Evolutionary conservation across 2,329 filamentous ascomycete genomes (phyloP), one percentile per base, ranked within the genome.

Genomic region (Penicillium polonicum): DNA sequence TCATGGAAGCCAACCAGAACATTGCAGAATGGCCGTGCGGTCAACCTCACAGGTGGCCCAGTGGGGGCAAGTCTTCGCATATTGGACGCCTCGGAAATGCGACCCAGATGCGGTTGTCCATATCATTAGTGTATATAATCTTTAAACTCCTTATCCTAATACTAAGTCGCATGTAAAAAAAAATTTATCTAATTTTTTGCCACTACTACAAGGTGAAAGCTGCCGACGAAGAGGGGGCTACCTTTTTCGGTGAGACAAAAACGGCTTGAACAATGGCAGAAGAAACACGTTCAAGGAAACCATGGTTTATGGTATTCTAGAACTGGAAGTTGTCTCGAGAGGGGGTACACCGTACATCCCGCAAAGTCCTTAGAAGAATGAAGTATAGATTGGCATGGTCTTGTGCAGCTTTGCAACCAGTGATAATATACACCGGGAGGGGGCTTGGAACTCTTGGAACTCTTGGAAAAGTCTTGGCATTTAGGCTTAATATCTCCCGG

Each of bases 401-500:
- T 46, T 49, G 46, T 48, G 36, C 44, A n/a, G 27, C 27, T 35
- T 48, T 41, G 9, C 31, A 43, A 25, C 52, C 55, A 63, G 55
- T 58, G 44, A 60, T 27, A 55, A 52, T 59, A 59, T 58, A 54
- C 55, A 60, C 58, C 50, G 46, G 43, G 25, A 48, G 48, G 35
- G 36, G 36, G n/a, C 56, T 62, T 65, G 53, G 58, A 48, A 45
- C 17, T 52, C 65, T 65, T 66, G 62, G 65, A 38, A 38, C 3
- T 19, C 58, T 64, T 65, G 55, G 58, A 50, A 43, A 9, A 43
- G 7, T 51, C 64, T 65, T 66, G 62, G 65, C 63, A 58, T 52
- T 42, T 52, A 65, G 62, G 65, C 65, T 67, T 67, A 63, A 59
- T 62, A 67, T 65, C 39, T 58, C 48, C 55, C 49, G 41, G 31